Evolutionary conservation across 257 asterid genomes (phyloP).

Genomic region (Nicotiana otophora): DNA sequence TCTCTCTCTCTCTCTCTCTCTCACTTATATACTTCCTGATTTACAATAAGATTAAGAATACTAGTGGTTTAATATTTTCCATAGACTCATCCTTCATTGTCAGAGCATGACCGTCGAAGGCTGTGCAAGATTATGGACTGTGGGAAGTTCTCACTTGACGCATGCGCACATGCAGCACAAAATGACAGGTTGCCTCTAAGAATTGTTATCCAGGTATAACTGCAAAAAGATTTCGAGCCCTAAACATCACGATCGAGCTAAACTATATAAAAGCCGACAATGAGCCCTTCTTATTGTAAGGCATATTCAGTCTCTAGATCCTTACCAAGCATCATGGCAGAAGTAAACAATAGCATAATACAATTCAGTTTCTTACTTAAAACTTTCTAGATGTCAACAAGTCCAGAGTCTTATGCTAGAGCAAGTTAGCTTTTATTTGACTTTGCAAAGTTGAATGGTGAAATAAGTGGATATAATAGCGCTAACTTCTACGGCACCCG

Average conservation of each 20-base stretch:
- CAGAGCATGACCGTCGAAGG: constrained; percentile 72
- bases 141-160: constrained; percentile 78
- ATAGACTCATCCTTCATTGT: constrained; percentile 63
- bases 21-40: neutral
- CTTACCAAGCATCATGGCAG: too few relatives aligned
- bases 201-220: constrained; percentile 68
- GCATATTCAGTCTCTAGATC: too few relatives aligned
- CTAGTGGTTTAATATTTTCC: neutral
- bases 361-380: neutral
- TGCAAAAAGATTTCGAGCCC: neutral
- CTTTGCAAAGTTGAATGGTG: neutral
- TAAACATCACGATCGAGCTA: too few relatives aligned
- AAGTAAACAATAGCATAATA: too few relatives aligned
- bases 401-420: neutral
- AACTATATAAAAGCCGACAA: too few relatives aligned
- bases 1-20: neutral
- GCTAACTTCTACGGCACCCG: neutral
- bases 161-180: constrained; percentile 81
- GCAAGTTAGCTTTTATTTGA: neutral
- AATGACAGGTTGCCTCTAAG: constrained; percentile 82
- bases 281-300: too few relatives aligned
- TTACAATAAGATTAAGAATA: neutral
- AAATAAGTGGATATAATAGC: neutral
- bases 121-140: constrained; percentile 73
- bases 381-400: neutral